Evolutionary conservation across 2,329 filamentous ascomycete species (phyloP), one percentile per base, ranked within the genome.

Genomic region (Seiridium unicorne): DNA sequence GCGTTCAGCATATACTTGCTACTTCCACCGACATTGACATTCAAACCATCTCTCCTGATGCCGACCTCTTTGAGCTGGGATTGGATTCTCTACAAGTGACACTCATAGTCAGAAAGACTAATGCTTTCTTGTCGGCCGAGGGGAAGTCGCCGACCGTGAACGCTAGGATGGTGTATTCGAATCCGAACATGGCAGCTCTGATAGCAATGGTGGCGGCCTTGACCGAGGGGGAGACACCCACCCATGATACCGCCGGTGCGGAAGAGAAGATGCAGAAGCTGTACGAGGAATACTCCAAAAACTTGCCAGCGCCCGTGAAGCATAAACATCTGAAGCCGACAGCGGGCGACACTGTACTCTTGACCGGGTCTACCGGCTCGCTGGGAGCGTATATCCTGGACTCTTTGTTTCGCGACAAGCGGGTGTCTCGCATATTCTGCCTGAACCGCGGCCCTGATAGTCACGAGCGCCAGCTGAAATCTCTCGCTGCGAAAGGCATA

Each of bases 321-420:
- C 8, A 51, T 4, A 7, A 58, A 6, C 36, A 49, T 18, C 36
- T 48, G 5, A 58, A 59, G 31, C 46, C 56, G 3, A 9, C 11
- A 2, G 55, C 48, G 2, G 44, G 40, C 7, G 35, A 57, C 18
- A 55, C 59, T n/a, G 61, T 69, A 8, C 44, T 69, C 34, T n/a
- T 69, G 7, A 69, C 67, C 1, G 67, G 67, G 1, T 63, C 66
- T 8, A 69, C 66, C 2, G 67, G 67, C 32, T 65, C 66, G 0
- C 46, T 69, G 26, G 67, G 67, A 1, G 62, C 66, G 11, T 67
- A 69, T 46, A 58, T 68, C 9, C 60, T 69, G 5, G 61, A 66
- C 51, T 55, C 57, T 1, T 36, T 69, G n/a, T 47, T 60, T 4
- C 32, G 40, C 4, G 47, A 64, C 26, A 5, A 38, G n/a, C 10